Evolutionary conservation across 1,139 yeast species (phyloP).

Genomic region (Protomyces gravidus): DNA sequence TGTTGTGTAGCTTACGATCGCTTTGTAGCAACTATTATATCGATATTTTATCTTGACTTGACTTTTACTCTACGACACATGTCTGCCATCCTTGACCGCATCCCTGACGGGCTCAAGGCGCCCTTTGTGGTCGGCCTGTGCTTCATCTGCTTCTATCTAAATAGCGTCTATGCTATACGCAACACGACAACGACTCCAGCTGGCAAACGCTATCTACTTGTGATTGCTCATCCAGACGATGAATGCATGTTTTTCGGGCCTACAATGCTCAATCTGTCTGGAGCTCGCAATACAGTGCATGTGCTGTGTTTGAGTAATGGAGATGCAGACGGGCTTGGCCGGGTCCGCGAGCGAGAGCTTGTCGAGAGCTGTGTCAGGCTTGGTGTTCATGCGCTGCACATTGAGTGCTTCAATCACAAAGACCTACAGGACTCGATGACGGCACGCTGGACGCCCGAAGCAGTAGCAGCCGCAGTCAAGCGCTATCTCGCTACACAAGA

Average conservation of each 20-base stretch:
- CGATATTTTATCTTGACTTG: not conserved
- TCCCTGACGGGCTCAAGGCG: not conserved
- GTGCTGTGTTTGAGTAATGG: slow-evolving; percentile 71
- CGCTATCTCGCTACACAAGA: not conserved
- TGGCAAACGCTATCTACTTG: slow-evolving; percentile 41
- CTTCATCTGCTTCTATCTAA: slow-evolving; percentile 10
- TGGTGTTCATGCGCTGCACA: slow-evolving; percentile 50
- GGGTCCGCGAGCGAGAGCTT: slow-evolving; percentile 57
- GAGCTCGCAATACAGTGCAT: slow-evolving; percentile 12
- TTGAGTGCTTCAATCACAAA: slow-evolving; percentile 49
- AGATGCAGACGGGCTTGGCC: slow-evolving; percentile 69
- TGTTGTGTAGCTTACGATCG: slow-evolving; percentile 50
- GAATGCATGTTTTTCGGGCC: slow-evolving; percentile 98
- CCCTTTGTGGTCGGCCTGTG: slow-evolving; percentile 3
- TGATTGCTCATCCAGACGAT: slow-evolving; percentile 96
- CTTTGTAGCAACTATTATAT: not conserved
- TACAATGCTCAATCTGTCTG: slow-evolving; percentile 43
- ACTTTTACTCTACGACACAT: not conserved
- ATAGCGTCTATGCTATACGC: slow-evolving; percentile 20
- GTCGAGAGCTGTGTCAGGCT: slow-evolving; percentile 53
- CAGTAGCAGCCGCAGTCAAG: slow-evolving; percentile 39
- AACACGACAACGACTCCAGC: slow-evolving; percentile 16
- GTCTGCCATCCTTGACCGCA: not conserved
- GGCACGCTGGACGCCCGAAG: slow-evolving; percentile 56
- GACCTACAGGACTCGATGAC: slow-evolving; percentile 68